Conservation (phyloP, 75 land plant species). For the Pinus tabuliformis region DNA sequence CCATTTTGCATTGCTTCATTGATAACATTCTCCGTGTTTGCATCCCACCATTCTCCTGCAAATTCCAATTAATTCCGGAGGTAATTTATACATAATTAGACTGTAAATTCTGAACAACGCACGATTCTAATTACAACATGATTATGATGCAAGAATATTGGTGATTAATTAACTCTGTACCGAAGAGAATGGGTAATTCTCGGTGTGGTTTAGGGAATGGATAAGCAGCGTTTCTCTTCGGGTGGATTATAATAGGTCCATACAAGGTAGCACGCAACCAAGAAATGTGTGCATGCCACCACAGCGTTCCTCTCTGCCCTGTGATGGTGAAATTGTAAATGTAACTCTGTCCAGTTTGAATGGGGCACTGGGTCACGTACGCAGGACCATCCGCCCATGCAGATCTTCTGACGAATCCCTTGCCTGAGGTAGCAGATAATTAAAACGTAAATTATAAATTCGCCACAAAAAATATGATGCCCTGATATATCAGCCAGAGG, state of each 20-base stretch:
- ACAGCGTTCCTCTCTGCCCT: slow-evolving; percentile 62
- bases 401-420: slow-evolving; percentile 51
- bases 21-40: slow-evolving; percentile 44
- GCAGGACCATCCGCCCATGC: slow-evolving; percentile 73
- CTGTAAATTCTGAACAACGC: slow-evolving; percentile 3
- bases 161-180: slow-evolving; percentile 12
- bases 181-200: slow-evolving; percentile 66
- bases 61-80: not conserved
- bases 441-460: not conserved
- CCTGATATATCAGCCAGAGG: too few species aligned
- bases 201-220: slow-evolving; percentile 52
- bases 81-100: slow-evolving; percentile 19
- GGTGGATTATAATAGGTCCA: slow-evolving; percentile 55
- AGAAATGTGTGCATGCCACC: slow-evolving; percentile 69
- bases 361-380: slow-evolving; percentile 70
- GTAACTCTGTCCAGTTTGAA: slow-evolving; percentile 47
- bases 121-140: not conserved
- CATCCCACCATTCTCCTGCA: slow-evolving; percentile 78
- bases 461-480: not conserved
- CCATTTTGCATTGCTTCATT: slow-evolving; percentile 51
- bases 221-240: slow-evolving; percentile 29
- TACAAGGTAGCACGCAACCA: slow-evolving; percentile 61
- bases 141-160: not conserved
- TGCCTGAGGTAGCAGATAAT: slow-evolving; percentile 34
- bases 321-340: slow-evolving; percentile 54